Conservation (phyloP, 371 early-diverging fungal species). For the Nematocida sp. region DNA sequence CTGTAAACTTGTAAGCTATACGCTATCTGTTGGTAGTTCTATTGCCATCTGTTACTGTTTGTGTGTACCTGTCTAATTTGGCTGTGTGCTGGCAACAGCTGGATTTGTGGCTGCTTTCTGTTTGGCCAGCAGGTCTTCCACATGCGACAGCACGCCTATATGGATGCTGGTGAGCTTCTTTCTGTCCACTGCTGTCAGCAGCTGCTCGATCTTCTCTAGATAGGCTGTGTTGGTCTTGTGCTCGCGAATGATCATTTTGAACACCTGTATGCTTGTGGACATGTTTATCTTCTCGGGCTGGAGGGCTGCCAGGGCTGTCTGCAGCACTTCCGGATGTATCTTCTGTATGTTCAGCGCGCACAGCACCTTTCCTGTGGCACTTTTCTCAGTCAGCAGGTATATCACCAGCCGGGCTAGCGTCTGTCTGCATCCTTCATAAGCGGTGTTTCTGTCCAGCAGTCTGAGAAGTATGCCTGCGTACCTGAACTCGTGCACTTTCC, state of each 20-base stretch:
- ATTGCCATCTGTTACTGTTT: background rate
- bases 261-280: background rate
- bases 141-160: background rate
- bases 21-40: no score
- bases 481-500: background rate
- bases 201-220: background rate
- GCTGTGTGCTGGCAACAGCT: no score
- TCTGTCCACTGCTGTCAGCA: background rate
- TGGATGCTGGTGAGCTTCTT: background rate
- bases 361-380: background rate
- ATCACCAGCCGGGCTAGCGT: background rate
- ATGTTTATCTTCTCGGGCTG: conserved; percentile 1
- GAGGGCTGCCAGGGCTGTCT: background rate
- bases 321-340: background rate
- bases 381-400: background rate
- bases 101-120: background rate
- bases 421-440: background rate
- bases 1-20: no score
- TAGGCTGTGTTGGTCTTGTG: background rate
- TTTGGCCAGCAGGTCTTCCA: background rate
- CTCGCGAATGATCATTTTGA: background rate
- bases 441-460: background rate
- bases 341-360: background rate
- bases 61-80: background rate
- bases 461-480: background rate